phyloP scores from a whole-genome alignment of 495 filamentous ascomycete species.

The Pseudevernia furfuracea region DNA sequence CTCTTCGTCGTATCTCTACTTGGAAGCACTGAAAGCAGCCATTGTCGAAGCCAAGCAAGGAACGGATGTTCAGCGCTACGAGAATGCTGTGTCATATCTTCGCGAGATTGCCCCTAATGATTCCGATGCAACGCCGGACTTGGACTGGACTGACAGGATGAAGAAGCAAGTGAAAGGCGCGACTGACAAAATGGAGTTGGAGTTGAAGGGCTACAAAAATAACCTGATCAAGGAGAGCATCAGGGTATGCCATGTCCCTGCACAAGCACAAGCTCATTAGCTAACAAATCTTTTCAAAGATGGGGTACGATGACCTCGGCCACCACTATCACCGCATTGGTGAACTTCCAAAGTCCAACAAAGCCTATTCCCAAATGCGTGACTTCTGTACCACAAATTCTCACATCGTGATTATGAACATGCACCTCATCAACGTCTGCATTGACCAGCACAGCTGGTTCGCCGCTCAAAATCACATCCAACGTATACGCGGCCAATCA shows the following conservation, averaged over 20 bases:
- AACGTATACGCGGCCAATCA: constrained; percentile 50
- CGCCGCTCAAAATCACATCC: constrained; percentile 56
- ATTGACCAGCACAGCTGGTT: constrained; percentile 64
- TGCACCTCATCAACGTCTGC: constrained; percentile 58
- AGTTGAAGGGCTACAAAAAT: constrained; percentile 91
- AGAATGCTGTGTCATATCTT: constrained; percentile 58
- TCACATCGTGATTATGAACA: constrained; percentile 63
- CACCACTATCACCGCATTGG: constrained; percentile 60
- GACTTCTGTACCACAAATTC: constrained; percentile 63
- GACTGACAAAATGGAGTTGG: constrained; percentile 64
- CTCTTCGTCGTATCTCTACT: constrained; percentile 64
- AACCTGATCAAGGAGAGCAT: constrained; percentile 98
- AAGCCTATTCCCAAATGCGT: constrained; percentile 66
- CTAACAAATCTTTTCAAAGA: constrained; percentile 37
- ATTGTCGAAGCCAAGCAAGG: constrained; percentile 69
- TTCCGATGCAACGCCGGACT: constrained; percentile 56
- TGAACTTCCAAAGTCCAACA: constrained; percentile 52
- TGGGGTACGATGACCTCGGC: constrained; percentile 70
- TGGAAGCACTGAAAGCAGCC: constrained; percentile 75
- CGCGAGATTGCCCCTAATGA: constrained; percentile 57
- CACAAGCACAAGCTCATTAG: neutral
- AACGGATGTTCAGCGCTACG: constrained; percentile 62
- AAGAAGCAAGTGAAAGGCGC: constrained; percentile 57
- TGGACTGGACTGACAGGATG: constrained; percentile 58
- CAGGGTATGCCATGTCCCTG: constrained; percentile 44